Conservation (phyloP, 108 stramenopile genomes). For the Pseudonitzschia delicatissima region DNA sequence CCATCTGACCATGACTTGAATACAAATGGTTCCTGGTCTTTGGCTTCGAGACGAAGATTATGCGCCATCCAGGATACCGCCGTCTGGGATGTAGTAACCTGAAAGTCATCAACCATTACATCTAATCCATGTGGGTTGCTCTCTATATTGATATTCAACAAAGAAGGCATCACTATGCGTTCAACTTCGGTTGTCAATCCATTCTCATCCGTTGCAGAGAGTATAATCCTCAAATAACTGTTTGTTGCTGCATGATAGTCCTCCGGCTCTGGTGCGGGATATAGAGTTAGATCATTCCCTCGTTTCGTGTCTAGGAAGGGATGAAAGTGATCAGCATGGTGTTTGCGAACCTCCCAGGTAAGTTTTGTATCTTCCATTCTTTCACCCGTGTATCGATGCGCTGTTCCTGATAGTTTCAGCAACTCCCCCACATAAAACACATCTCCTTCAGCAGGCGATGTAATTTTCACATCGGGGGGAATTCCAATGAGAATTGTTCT, state of each 20-base stretch:
- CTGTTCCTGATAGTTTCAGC: not conserved
- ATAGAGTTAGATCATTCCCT: slow-evolving; percentile 3
- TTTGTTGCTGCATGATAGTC: slow-evolving; percentile 21
- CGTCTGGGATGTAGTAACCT: slow-evolving; percentile 10
- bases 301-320: slow-evolving; percentile 16
- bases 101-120: slow-evolving; percentile 8
- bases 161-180: slow-evolving; percentile 6
- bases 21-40: slow-evolving; percentile 2
- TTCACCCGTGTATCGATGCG: not conserved
- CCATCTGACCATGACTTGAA: slow-evolving; percentile 27
- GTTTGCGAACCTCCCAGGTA: slow-evolving; percentile 32
- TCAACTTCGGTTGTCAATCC: slow-evolving; percentile 9
- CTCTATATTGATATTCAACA: not conserved
- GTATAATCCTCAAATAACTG: slow-evolving; percentile 16
- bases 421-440: not conserved
- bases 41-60: not conserved
- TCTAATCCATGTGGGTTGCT: not conserved
- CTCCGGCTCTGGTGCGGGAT: slow-evolving; percentile 19
- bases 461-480: not conserved
- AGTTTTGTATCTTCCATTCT: slow-evolving; percentile 8
- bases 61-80: slow-evolving; percentile 27
- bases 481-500: not conserved
- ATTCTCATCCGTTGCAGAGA: slow-evolving; percentile 4
- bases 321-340: slow-evolving; percentile 26
- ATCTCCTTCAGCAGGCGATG: not conserved